Percentiles rank a stretch among this genome's conserved stretches.
These are phyloP conservation scores for Exidia glandulosa DNA, from an alignment of 768 basidiomycete species.

Conservation along the genomic window DNA sequence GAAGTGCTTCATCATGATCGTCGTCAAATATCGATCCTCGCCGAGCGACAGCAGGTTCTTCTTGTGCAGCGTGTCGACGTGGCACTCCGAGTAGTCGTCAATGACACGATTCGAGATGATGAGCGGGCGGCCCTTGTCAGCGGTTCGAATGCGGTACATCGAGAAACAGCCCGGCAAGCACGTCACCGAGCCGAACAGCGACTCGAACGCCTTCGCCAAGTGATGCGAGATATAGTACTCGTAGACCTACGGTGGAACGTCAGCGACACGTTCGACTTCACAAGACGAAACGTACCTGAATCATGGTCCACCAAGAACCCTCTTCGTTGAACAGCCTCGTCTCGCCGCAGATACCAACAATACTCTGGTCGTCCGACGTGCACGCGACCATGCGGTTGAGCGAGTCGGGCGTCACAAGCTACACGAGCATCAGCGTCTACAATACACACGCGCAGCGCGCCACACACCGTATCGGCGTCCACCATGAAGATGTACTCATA, in stretches of 20 bases:
- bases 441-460: neutral
- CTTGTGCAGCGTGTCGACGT: conserved; percentile 91
- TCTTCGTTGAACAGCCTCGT: conserved; percentile 89
- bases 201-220: conserved; percentile 88
- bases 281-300: conserved; percentile 43
- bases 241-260: conserved; percentile 44
- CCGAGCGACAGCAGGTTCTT: conserved; percentile 92
- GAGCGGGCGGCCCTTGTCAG: conserved; percentile 93
- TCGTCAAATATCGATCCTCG: conserved; percentile 93
- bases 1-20: conserved; percentile 89
- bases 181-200: conserved; percentile 85
- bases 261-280: too few relatives aligned
- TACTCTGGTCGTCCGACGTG: conserved; percentile 72
- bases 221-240: conserved; percentile 95
- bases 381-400: conserved; percentile 86
- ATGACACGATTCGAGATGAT: conserved; percentile 95
- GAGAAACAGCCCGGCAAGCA: conserved; percentile 96
- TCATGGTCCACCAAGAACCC: conserved; percentile 98
- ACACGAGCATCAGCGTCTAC: neutral
- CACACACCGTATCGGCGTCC: conserved; percentile 82
- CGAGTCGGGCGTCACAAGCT: conserved; percentile 85
- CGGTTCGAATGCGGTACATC: conserved; percentile 85
- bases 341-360: conserved; percentile 92
- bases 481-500: conserved; percentile 97
- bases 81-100: conserved; percentile 87